Conservation (phyloP, 1,284 basidiomycete species). For the Malassezia vespertilionis region DNA sequence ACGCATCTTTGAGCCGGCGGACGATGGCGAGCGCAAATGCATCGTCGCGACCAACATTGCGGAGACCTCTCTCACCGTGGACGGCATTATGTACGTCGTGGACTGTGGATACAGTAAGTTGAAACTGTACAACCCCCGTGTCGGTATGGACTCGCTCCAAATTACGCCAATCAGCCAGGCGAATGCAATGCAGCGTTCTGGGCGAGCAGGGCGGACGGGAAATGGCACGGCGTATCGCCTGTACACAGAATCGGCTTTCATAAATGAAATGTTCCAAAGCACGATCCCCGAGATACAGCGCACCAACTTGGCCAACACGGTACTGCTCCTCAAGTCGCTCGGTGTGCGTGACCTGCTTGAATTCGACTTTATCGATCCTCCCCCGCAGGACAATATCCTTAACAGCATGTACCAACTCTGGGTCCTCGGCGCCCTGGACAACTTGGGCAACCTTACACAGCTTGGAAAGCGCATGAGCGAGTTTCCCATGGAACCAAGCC, state of each 20-base stretch:
- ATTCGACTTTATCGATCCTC: conserved; percentile 98
- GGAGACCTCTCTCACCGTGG: conserved; percentile 86
- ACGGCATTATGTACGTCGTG: conserved; percentile 93
- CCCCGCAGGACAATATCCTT: conserved; percentile 53
- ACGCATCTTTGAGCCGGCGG: conserved; percentile 87
- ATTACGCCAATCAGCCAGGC: conserved; percentile 93
- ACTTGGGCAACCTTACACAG: conserved; percentile 86
- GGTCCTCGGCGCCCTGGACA: conserved; percentile 94
- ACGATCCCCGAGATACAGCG: conserved; percentile 97
- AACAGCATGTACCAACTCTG: conserved; percentile 99
- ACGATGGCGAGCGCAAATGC: conserved; percentile 88
- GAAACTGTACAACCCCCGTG: conserved; percentile 97
- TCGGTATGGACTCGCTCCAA: conserved; percentile 97
- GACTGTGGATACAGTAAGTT: conserved; percentile 94
- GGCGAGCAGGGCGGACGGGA: conserved; percentile 90
- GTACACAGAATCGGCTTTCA: conserved; percentile 90
- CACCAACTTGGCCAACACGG: conserved; percentile 92
- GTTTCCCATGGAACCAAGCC: conserved; percentile 67
- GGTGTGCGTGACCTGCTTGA: conserved; percentile 90
- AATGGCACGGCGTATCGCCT: conserved; percentile 76
- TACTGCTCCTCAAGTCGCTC: conserved; percentile 82
- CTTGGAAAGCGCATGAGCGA: conserved; percentile 93
- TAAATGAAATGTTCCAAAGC: conserved; percentile 89
- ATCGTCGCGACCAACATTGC: conserved; percentile 99
- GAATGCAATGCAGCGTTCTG: conserved; percentile 87